Evolutionary conservation across 1,139 yeast species (phyloP).

Genomic region (Yamadazyma dendronema): DNA sequence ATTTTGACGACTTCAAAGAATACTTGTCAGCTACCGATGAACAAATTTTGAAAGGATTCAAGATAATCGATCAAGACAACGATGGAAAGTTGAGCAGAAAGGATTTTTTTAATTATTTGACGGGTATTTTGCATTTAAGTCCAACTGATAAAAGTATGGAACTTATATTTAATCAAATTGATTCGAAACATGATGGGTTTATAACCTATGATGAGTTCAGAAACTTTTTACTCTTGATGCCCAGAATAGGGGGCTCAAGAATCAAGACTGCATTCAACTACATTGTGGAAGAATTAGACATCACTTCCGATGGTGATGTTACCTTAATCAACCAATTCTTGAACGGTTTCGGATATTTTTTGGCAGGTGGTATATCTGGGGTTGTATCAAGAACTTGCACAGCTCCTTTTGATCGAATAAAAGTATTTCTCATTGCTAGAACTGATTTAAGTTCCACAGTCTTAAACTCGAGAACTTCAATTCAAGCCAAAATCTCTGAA

Average conservation of each 20-base stretch:
- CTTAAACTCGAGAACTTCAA: slow-evolving; percentile 52
- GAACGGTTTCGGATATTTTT: slow-evolving; percentile 83
- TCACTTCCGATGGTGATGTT: slow-evolving; percentile 90
- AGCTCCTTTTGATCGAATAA: slow-evolving; percentile 94
- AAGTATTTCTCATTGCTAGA: slow-evolving; percentile 90
- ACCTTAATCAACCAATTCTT: slow-evolving; percentile 75
- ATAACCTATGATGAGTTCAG: slow-evolving; percentile 87
- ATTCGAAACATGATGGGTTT: slow-evolving; percentile 60
- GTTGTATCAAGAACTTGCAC: slow-evolving; percentile 97
- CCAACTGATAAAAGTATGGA: slow-evolving; percentile 58
- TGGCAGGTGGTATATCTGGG: slow-evolving; percentile 95
- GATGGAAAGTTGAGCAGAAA: slow-evolving; percentile 69
- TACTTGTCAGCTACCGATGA: slow-evolving; percentile 64
- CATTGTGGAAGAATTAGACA: slow-evolving; percentile 75
- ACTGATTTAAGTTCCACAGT: slow-evolving; percentile 75
- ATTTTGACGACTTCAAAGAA: slow-evolving; percentile 58
- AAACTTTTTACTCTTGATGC: slow-evolving; percentile 77
- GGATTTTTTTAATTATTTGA: slow-evolving; percentile 67
- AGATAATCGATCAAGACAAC: slow-evolving; percentile 65
- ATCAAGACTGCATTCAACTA: slow-evolving; percentile 79
- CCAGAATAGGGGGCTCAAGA: slow-evolving; percentile 67
- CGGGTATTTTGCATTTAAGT: slow-evolving; percentile 47
- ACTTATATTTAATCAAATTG: slow-evolving; percentile 59
- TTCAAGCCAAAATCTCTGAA: slow-evolving; percentile 41
- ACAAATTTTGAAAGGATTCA: slow-evolving; percentile 70